A percentile compares a stretch with the other conserved stretches of the same genome.
These are phyloP conservation scores for Blastobotrys malaysiensis DNA, from an alignment of 1,139 yeast species.

Conservation along the genomic window DNA sequence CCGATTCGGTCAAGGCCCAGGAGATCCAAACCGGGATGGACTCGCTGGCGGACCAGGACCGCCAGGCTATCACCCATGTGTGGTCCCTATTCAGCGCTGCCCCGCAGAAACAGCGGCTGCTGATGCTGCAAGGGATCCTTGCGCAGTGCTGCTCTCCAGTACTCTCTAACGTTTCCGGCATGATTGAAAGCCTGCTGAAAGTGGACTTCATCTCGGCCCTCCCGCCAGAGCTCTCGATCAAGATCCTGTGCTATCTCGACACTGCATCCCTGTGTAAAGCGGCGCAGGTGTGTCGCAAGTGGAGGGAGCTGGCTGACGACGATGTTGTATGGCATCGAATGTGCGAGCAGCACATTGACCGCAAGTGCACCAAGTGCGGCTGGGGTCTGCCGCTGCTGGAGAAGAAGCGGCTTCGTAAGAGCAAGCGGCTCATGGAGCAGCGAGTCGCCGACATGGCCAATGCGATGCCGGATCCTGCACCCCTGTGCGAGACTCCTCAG, in stretches of 20 bases:
- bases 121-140: conserved; percentile 76
- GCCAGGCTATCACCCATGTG: conserved; percentile 65
- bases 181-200: conserved; percentile 70
- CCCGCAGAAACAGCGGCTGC: conserved; percentile 57
- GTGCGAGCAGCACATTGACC: conserved; percentile 97
- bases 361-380: conserved; percentile 96
- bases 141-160: conserved; percentile 96
- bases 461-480: neutral
- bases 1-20: conserved; percentile 62
- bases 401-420: conserved; percentile 33
- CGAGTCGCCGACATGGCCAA: conserved; percentile 18
- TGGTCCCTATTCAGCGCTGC: conserved; percentile 79
- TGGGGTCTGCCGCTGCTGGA: conserved; percentile 93
- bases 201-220: conserved; percentile 82
- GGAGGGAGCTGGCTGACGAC: conserved; percentile 90
- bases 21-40: conserved; percentile 46
- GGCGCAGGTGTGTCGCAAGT: conserved; percentile 79
- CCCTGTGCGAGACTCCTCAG: neutral
- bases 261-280: conserved; percentile 89
- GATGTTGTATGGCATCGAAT: conserved; percentile 97
- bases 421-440: conserved; percentile 29
- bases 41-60: conserved; percentile 56
- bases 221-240: conserved; percentile 80
- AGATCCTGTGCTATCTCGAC: conserved; percentile 81
- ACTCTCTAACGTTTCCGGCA: conserved; percentile 72